Conservation (phyloP, 768 basidiomycete species). For the Calvatia gigantea region DNA sequence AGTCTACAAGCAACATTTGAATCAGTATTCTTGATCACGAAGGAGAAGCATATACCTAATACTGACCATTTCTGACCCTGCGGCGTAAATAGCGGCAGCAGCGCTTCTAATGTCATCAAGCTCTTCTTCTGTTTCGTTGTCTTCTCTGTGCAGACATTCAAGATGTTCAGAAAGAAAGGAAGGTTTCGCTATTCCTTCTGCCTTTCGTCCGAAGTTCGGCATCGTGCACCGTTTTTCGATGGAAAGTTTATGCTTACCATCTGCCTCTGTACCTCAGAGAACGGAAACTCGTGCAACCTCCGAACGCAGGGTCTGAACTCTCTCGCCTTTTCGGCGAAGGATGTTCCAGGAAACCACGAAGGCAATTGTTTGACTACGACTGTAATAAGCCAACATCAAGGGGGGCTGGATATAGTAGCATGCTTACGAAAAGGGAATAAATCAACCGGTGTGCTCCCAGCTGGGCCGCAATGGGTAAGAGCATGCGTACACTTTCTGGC, state of each 20-base stretch:
- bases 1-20: no score
- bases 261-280: conserved; percentile 13
- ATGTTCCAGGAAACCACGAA: conserved; percentile 22
- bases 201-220: no score
- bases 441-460: conserved; percentile 4
- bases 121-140: conserved; percentile 27
- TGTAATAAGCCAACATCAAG: background rate
- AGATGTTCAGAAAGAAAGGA: conserved; percentile 58
- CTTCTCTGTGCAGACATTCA: conserved; percentile 33
- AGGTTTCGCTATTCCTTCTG: no score
- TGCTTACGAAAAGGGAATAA: conserved; percentile 6
- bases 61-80: conserved; percentile 61
- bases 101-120: conserved; percentile 70
- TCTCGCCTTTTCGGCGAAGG: conserved; percentile 17
- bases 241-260: conserved; percentile 11
- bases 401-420: no score
- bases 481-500: background rate
- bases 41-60: no score
- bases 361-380: conserved; percentile 19
- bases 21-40: no score
- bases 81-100: conserved; percentile 75
- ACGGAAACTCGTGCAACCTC: conserved; percentile 18
- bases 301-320: conserved; percentile 3
- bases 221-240: no score
- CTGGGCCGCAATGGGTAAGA: conserved; percentile 2